Percentiles rank a stretch among this genome's conserved stretches.
Conservation (phyloP, 2,329 filamentous ascomycete species). For the Apiospora hydei region DNA sequence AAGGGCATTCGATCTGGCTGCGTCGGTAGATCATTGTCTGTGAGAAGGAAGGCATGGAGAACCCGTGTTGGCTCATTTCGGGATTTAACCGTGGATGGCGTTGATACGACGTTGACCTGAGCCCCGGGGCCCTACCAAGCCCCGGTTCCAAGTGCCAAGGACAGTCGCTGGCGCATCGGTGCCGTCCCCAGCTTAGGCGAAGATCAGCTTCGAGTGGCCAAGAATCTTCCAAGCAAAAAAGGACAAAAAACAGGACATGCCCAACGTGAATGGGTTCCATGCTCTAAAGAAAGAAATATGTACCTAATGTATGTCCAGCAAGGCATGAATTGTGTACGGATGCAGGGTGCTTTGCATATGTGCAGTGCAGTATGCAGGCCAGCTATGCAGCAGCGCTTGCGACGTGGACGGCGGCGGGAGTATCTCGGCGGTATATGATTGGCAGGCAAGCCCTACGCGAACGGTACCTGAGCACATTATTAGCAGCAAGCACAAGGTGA, state of each 20-base stretch:
- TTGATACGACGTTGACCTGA: constrained; percentile 7
- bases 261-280: neutral
- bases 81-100: constrained; percentile 8
- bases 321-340: neutral
- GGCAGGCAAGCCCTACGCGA: neutral
- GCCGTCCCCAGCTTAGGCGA: neutral
- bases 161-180: neutral
- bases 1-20: neutral
- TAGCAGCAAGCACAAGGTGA: neutral
- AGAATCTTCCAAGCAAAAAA: neutral
- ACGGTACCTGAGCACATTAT: constrained; percentile 2
- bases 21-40: constrained; percentile 3
- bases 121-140: neutral
- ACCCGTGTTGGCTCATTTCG: constrained; percentile 5
- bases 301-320: constrained; percentile 3
- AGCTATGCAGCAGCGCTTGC: constrained; percentile 13
- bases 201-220: neutral
- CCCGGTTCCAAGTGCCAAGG: constrained; percentile 6
- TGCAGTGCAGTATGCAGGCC: constrained; percentile 11
- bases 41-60: constrained; percentile 14
- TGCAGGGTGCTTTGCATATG: neutral
- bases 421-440: constrained; percentile 20
- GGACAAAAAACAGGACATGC: neutral
- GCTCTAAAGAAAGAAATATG: neutral
- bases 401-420: constrained; percentile 5